Evolutionary conservation across 768 basidiomycete species (phyloP), one percentile per base, ranked within the genome.

Genomic region (Cytidiella melzeri): DNA sequence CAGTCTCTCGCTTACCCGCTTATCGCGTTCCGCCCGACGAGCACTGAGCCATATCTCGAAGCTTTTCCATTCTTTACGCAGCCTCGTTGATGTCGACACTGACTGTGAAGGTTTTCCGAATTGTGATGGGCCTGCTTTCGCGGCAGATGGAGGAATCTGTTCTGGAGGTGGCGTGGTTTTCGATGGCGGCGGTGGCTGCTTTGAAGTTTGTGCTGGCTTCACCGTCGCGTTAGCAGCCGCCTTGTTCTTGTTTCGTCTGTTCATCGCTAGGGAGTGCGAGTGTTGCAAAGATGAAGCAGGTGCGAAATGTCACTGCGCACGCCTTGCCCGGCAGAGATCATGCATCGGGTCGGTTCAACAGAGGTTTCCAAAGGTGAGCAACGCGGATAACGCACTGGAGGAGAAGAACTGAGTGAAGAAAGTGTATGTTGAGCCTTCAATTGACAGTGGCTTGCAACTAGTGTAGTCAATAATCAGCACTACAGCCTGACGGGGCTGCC

Each of bases 31-130:
- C 1, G 39, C 46, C 10, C 46, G 50, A 4, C 50, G 45, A 15
- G 44, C 46, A 15, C 19, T 28, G 15, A 51, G 50, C 54, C 54
- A 55, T 9, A 19, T 21, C 18, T 51, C 50, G 43, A 55, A 55
- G 21, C 18, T 36, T 21, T 51, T 39, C 54, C 54, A 55, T 47
- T 55, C 54, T 41, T 45, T 19, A 2, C 53, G 44, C 7, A 46
- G 20, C 21, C 28, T 47, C 23, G 48, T 19, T 5, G 47, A 54
- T 2, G 53, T n/a, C n/a, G n/a, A n/a, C n/a, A n/a, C n/a, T n/a
- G n/a, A n/a, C n/a, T n/a, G n/a, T n/a, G n/a, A n/a, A n/a, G n/a
- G n/a, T n/a, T 13, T 20, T 10, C 11, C 11, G 41, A 10, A 11
- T 13, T 10, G 10, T 15, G 30, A 34, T 15, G 30, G 30, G 9